Evolutionary conservation across 73 alveolate species (phyloP).

Genomic region (Stentor coeruleus): DNA sequence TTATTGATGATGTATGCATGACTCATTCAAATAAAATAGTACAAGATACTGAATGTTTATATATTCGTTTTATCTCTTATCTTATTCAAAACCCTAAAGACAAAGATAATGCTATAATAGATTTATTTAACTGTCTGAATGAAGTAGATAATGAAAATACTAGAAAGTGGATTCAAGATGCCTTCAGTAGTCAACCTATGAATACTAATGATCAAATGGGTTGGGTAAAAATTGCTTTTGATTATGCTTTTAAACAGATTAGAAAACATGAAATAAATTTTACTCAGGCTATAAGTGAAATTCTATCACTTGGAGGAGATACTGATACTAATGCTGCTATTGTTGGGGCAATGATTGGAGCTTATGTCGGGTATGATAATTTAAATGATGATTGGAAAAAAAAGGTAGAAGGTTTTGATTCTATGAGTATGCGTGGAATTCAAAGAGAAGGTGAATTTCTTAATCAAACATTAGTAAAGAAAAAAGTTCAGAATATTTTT

Average conservation of each 20-base stretch:
- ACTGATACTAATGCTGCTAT: slow-evolving; percentile 50
- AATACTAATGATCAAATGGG: not conserved
- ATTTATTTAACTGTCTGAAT: not conserved
- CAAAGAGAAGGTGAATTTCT: not conserved
- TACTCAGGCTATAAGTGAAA: slow-evolving; percentile 30
- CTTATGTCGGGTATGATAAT: slow-evolving; percentile 3
- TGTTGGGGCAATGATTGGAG: slow-evolving; percentile 48
- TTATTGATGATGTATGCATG: slow-evolving; percentile 18
- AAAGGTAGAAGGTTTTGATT: not conserved
- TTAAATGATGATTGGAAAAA: not conserved
- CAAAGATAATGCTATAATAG: not conserved
- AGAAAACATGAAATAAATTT: not conserved
- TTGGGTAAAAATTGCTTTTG: slow-evolving; percentile 7
- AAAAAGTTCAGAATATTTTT: not conserved
- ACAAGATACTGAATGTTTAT: slow-evolving; percentile 24
- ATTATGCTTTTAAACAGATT: slow-evolving; percentile 23
- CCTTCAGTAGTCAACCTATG: not conserved
- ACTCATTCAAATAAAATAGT: slow-evolving; percentile 40
- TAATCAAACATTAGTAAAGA: not conserved
- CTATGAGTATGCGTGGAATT: not conserved
- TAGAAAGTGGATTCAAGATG: slow-evolving; percentile 14
- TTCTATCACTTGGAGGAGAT: slow-evolving; percentile 38
- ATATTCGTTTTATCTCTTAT: slow-evolving; percentile 25
- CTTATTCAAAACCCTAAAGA: slow-evolving; percentile 27
- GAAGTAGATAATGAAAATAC: not conserved